phyloP scores from a whole-genome alignment of 2,329 filamentous ascomycete genomes.

The Immersiporthe knoxdaviesiana region DNA sequence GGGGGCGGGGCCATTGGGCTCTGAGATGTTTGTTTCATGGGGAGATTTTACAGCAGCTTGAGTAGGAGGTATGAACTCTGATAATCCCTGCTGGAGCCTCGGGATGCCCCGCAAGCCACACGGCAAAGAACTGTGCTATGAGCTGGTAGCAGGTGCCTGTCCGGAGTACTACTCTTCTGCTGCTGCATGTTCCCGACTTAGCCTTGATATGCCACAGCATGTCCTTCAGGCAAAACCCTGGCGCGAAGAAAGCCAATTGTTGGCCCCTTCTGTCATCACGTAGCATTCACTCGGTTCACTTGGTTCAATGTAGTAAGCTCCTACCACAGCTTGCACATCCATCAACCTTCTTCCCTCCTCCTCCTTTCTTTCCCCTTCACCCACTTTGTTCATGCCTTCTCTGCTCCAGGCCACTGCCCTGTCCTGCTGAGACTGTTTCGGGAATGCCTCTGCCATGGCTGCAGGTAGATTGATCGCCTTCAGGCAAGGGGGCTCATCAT shows the following conservation, averaged over 20 bases:
- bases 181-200: no score
- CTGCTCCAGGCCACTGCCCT: no score
- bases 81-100: neutral
- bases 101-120: constrained; percentile 6
- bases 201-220: neutral
- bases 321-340: neutral
- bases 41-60: neutral
- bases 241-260: neutral
- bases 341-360: neutral
- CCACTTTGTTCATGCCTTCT: neutral
- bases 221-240: neutral
- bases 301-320: neutral
- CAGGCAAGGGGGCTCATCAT: neutral
- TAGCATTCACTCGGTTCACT: constrained; percentile 1
- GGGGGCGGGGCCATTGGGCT: neutral
- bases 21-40: constrained; percentile 8
- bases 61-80: neutral
- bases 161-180: no score
- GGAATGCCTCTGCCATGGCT: neutral
- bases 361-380: neutral
- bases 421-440: neutral
- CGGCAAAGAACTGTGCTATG: neutral
- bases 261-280: neutral
- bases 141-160: no score
- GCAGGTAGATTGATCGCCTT: neutral